A percentile compares a stretch with the other conserved stretches of the same genome.
Evolutionary conservation across 1,284 basidiomycete species (phyloP).

Genomic region (Phellinidium pouzarii): DNA sequence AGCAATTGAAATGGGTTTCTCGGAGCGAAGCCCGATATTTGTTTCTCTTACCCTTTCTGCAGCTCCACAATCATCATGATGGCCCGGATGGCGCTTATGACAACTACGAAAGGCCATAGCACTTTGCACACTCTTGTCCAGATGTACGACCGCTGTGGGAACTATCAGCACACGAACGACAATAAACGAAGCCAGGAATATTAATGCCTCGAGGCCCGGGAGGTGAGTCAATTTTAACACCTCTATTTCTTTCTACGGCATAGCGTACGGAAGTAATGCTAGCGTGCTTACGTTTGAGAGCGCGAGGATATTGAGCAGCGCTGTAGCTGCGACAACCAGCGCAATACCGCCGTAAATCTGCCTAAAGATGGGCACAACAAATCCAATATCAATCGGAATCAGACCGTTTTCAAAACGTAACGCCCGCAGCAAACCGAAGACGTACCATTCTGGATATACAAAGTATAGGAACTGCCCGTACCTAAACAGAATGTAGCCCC

Average conservation of each 20-base stretch:
- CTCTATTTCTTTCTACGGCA: neutral
- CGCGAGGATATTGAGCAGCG: constrained; percentile 54
- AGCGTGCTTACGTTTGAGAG: constrained; percentile 55
- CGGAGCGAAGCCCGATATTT: constrained; percentile 7
- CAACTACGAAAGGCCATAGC: constrained; percentile 67
- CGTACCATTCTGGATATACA: constrained; percentile 61
- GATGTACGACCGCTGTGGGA: constrained; percentile 67
- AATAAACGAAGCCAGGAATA: neutral
- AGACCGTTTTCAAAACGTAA: constrained; percentile 1
- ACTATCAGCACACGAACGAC: constrained; percentile 17
- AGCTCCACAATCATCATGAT: constrained; percentile 72
- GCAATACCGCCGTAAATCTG: constrained; percentile 72
- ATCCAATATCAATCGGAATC: constrained; percentile 1
- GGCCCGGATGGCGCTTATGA: constrained; percentile 59
- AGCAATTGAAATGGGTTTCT: constrained; percentile 13
- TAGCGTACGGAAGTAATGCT: neutral
- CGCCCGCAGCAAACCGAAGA: constrained; percentile 3
- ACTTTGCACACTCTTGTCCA: constrained; percentile 65
- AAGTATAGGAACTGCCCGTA: constrained; percentile 68
- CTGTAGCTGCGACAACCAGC: constrained; percentile 48
- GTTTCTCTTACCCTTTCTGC: constrained; percentile 59
- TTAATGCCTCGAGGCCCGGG: neutral
- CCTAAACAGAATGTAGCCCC: constrained; percentile 60
- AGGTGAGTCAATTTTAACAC: constrained; percentile 4
- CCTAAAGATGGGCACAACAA: constrained; percentile 32